Base-by-base conservation (phyloP, 768 basidiomycete genomes). In the Postia placenta region DNA sequence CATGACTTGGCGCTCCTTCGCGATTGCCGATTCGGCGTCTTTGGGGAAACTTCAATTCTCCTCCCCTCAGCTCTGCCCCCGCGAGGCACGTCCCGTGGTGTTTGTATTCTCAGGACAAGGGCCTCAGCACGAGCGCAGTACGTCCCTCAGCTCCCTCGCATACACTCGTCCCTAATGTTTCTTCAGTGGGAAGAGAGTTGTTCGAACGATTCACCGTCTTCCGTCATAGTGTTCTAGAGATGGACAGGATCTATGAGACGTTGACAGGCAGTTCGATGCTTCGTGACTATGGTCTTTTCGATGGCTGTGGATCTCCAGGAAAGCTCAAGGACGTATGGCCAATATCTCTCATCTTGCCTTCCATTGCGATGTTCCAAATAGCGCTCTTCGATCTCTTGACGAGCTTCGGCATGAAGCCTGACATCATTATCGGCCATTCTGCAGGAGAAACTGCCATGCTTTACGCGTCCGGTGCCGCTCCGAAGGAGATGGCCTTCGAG, bases 291-390 rank as follows among this genome's bases (percentile, higher is more conserved):
- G 74, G 73, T 1, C 60, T 75, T 6, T 76, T 75, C 53, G 54
- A 28, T 6, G 52, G 52, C 25, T 27, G 33, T 19, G 42, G 15
- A 1, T 25, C 26, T 11, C 35, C 49, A 14, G 49, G 50, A 2
- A 39, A 44, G 19, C 36, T 56, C 5, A 44, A 49, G n/a, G 47
- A 50, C 12, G 41, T 56, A 1, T 67, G 66, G 66, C 61, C 65
- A 2, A 69, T 73, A 7, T 54, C 64, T 0, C 45, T 73, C 12
- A 73, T 65, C 15, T 60, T 75, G 3, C 73, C 74, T 3, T 58
- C 73, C 1, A 51, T 76, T n/a, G 60, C 70, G 1, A 73, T 77
- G 56, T 52, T 74, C 43, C 75, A 77, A 51, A 70, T 77, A 9
- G 75, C 74, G 0, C 48, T 75, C 4, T 67, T 67, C 50, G 75